Evolutionary conservation across 164 flowering plant species (phyloP).

Genomic region (Piper betle): DNA sequence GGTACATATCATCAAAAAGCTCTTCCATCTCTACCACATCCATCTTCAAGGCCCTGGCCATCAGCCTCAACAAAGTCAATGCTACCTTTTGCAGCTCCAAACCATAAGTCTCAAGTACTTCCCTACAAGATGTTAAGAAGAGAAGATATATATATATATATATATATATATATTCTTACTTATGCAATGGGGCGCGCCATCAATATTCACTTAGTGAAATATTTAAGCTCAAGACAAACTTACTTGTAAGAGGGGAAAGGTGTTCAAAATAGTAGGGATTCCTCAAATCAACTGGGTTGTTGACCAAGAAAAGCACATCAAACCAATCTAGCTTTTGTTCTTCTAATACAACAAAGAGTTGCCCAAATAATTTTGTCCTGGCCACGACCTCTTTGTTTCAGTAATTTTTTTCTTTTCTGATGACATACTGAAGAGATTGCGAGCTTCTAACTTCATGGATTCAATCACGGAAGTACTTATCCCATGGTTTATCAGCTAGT

Average conservation of each 20-base stretch:
- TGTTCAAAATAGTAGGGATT: neutral
- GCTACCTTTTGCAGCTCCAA: constrained; percentile 13
- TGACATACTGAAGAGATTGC: neutral
- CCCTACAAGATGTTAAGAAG: constrained; percentile 6
- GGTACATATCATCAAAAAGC: constrained; percentile 14
- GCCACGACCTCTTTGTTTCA: neutral
- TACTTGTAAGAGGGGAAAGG: neutral
- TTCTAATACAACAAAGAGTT: neutral
- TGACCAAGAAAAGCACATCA: neutral
- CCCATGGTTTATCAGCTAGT: constrained; percentile 41
- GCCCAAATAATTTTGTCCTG: neutral
- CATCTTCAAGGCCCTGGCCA: constrained; percentile 22
- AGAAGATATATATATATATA: too few relatives aligned
- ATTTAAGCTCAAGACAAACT: neutral
- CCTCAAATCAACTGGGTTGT: neutral
- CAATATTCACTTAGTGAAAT: neutral
- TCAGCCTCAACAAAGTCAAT: constrained; percentile 7
- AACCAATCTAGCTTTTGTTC: constrained; percentile 1
- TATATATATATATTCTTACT: too few relatives aligned
- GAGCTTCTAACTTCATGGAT: neutral
- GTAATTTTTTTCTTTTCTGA: neutral
- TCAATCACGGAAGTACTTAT: constrained; percentile 11
- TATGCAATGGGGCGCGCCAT: too few relatives aligned
- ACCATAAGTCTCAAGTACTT: constrained; percentile 26
- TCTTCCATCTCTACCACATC: constrained; percentile 13